Evolutionary conservation across 1,284 basidiomycete species (phyloP), one percentile per base, ranked within the genome.

Genomic region (Pisolithus thermaeus): DNA sequence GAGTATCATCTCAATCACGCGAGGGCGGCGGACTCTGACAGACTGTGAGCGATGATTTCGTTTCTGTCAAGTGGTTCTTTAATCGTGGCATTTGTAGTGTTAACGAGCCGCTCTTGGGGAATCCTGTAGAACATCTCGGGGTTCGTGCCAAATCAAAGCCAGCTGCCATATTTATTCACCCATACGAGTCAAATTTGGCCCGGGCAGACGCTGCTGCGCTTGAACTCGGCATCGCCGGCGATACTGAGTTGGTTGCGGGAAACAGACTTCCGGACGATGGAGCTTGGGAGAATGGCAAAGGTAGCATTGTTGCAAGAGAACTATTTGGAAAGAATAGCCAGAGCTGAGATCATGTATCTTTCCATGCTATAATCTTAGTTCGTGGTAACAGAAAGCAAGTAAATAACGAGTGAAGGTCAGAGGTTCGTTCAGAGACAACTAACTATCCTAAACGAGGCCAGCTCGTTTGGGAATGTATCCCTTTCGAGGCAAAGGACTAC

Each of bases 201-300:
- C 78, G 83, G 32, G 83, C 84, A 4, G 83, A 85, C 54, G 79
- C 76, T 6, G 72, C 66, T 18, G 80, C 79, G 0, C 64, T 77
- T 40, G 73, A 81, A 59, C 65, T 83, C 42, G 80, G 79, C 23
- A 52, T 82, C n/a, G 58, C 60, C 4, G 69, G 73, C 30, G 71
- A 72, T 52, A 75, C 76, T 9, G 71, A 75, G 20, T 62, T 65
- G 36, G 73, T 73, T 11, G 64, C 66, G 50, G 66, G 59, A 36
- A 61, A 66, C 56, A 57, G 56, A 47, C 65, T 67, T 30, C 56
- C 62, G 8, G 58, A 59, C 7, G 69, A 70, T 4, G 59, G 56
- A 36, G 61, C 64, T 14, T 77, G 77, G 75, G 62, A 69, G 52
- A 63, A 59, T 16, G 77, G 70, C 11, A 68, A 62, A 52, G 75